phyloP scores from a whole-genome alignment of 2,329 filamentous ascomycete species.

The Orbilia ellipsospora region DNA sequence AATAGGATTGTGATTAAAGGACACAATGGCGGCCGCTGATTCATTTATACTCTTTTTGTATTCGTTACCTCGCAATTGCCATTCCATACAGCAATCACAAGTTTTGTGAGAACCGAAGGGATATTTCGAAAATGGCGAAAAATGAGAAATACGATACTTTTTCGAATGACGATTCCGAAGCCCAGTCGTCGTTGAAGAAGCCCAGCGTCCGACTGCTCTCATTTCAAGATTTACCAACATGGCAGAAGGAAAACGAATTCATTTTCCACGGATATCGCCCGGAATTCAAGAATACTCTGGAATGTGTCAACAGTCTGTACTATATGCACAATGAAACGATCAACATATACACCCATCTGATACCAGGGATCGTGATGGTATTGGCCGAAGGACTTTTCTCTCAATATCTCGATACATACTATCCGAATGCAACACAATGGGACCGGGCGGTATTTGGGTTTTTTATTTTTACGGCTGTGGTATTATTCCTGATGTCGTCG shows the following conservation, averaged over 20 bases:
- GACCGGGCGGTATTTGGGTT: slow-evolving; percentile 63
- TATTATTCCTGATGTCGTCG: slow-evolving; percentile 63
- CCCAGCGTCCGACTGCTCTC: slow-evolving; percentile 57
- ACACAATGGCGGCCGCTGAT: no score
- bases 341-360: slow-evolving; percentile 65
- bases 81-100: no score
- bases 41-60: no score
- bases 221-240: slow-evolving; percentile 63
- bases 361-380: slow-evolving; percentile 64
- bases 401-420: slow-evolving; percentile 58
- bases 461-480: slow-evolving; percentile 62
- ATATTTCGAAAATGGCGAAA: no score
- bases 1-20: no score
- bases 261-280: slow-evolving; percentile 65
- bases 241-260: slow-evolving; percentile 64
- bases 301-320: slow-evolving; percentile 63
- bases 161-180: no score
- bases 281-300: slow-evolving; percentile 61
- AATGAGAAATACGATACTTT: no score
- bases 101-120: no score
- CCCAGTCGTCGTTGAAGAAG: slow-evolving; percentile 5
- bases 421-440: slow-evolving; percentile 60
- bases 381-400: slow-evolving; percentile 60
- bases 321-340: slow-evolving; percentile 65
- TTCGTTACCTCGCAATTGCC: no score